Evolutionary conservation across 805 yeast species (phyloP), one percentile per base, ranked within the genome.

Genomic region (Myxozyma melibiosi): DNA sequence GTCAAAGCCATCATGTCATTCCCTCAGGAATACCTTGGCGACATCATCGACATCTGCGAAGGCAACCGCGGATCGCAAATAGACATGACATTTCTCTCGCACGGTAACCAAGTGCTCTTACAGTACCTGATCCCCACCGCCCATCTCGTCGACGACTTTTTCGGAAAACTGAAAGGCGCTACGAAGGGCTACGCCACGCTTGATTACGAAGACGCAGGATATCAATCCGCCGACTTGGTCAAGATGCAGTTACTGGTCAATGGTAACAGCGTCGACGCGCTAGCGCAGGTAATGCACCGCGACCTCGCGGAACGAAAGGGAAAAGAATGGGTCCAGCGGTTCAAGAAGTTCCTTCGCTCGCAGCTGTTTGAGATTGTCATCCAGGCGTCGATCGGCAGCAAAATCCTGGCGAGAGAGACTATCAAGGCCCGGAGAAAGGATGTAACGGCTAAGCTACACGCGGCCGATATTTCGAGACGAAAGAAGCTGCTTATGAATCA

Each of bases 121-220:
- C 86, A 84, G 66, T 94, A 90, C 71, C 82, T 84, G 57, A 73
- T 92, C 4, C 98, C 99, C 1, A 78, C 94, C 50, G 86, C 96
- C 0, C 95, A 90, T 67, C 74, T 92, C 34, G 96, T 94, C 4
- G 97, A 92, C 68, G 97, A 94, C 73, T 92, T 92, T 70, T 91
- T 94, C 71, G 98, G 98, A 1, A 89, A 88, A 69, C 77, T 92
- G 57, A 92, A 92, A 70, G 91, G 97, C 1, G 80, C 84, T 0
- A 89, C 98, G 0, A 83, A 84, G 67, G 99, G 99, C 0, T 92
- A 88, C 72, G 98, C 96, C 0, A 88, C 97, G 0, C 76, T 92
- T 51, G 98, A 92, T 73, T 92, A 92, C 68, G 97, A 94, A 66
- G 98, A 92, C 68, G 84, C 86, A 3, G 99, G 98, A 0, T 92